These are phyloP conservation scores for Plasmodium fragile DNA, from an alignment of 169 alveolate species.

Conservation along the genomic window DNA sequence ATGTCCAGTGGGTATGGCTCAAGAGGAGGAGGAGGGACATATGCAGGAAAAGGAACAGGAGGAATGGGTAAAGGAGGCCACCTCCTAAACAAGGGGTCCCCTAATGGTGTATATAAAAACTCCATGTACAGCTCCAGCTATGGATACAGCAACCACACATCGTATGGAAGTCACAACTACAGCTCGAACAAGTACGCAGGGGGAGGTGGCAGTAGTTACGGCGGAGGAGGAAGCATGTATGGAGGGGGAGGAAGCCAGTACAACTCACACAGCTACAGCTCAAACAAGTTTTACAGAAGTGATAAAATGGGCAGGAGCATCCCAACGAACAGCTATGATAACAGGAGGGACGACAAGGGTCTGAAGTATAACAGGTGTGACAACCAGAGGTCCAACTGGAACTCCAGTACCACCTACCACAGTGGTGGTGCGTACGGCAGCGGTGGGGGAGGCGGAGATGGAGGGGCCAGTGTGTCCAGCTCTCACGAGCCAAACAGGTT, in stretches of 20 bases:
- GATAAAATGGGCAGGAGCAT: constrained; percentile 12
- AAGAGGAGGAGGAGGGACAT: not conserved
- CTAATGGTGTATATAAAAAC: constrained; percentile 5
- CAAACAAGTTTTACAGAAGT: constrained; percentile 4
- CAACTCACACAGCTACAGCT: not conserved
- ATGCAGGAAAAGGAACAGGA: not conserved
- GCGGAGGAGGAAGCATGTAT: not conserved
- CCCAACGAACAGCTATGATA: constrained; percentile 3
- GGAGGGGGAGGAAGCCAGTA: not conserved
- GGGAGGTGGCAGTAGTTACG: not conserved
- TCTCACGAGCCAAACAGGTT: not conserved
- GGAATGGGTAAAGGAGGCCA: not conserved
- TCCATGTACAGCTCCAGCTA: not conserved
- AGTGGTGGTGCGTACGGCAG: constrained; percentile 15
- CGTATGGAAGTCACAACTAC: not conserved
- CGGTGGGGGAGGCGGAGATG: not conserved
- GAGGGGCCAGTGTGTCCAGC: not conserved
- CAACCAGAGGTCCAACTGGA: constrained; percentile 1
- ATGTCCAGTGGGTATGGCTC: not conserved
- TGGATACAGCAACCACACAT: not conserved
- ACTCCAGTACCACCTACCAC: not conserved
- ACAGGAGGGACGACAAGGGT: constrained; percentile 29
- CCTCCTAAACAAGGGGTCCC: not conserved
- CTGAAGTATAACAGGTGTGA: constrained; percentile 7
- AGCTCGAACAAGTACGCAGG: not conserved